Conservation (phyloP, 768 basidiomycete species). For the Neoboletus magnificus region DNA sequence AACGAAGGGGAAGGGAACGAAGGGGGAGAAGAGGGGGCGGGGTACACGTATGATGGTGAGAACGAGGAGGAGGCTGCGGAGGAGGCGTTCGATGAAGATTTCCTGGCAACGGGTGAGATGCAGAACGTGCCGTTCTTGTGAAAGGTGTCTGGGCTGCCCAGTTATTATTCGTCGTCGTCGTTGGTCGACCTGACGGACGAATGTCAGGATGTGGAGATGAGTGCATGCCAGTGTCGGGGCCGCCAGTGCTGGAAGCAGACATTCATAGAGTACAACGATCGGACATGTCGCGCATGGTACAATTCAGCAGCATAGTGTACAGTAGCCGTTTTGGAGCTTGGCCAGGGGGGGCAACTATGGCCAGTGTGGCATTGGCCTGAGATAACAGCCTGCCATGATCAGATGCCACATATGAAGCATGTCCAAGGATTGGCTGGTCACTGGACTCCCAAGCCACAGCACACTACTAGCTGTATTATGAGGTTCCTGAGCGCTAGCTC, state of each 20-base stretch:
- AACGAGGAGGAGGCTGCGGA: slow-evolving; percentile 65
- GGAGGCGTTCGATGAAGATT: slow-evolving; percentile 74
- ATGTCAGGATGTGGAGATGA: neutral
- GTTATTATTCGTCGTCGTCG: neutral
- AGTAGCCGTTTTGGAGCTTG: neutral
- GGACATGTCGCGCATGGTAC: neutral
- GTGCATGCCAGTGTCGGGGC: neutral
- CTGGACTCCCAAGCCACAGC: no score
- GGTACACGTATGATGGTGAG: slow-evolving; percentile 35
- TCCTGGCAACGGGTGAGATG: slow-evolving; percentile 81
- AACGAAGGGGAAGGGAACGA: slow-evolving; percentile 43
- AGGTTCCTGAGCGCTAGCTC: no score
- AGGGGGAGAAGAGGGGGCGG: slow-evolving; percentile 29
- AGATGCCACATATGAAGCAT: no score
- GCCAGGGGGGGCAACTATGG: neutral
- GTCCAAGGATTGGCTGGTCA: no score
- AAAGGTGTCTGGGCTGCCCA: neutral
- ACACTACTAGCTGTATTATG: no score
- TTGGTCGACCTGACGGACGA: neutral
- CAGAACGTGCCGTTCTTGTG: slow-evolving; percentile 68
- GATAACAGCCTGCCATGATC: neutral
- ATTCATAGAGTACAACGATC: neutral
- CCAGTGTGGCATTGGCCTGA: neutral
- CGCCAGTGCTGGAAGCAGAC: neutral
- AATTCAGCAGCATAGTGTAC: neutral